Base-by-base conservation (phyloP, 352 stramenopile genomes). In the Phytophthora multivora region DNA sequence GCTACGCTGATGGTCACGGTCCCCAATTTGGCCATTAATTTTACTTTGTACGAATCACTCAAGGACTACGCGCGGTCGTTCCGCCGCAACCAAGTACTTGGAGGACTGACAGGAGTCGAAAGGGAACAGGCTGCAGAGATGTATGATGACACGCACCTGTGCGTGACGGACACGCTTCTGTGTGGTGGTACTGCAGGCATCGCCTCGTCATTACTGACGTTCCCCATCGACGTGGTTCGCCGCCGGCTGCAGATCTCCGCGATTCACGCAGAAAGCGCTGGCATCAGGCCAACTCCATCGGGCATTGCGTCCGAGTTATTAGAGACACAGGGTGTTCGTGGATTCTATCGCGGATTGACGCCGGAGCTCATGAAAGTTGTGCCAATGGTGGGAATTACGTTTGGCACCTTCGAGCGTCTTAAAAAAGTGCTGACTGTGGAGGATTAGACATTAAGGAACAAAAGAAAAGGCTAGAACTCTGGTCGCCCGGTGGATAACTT, bases 301-400 rank as follows among this genome's bases (percentile, higher is more conserved):
- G 88, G 90, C 56, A 94, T 96, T 63, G 82, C 86, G 25, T 68
- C 66, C 16, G 85, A 93, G 35, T 68, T 96, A 21, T 89, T 79
- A 40, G 56, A 58, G 7, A 83, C 88, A 26, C 83, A 96, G 57
- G 88, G 88, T 35, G 39, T 91, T 40, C 71, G 73, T 36, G 89
- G 89, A 52, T 94, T 97, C 53, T 97, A 96, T 63, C 83, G 89
- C 16, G 89, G 89, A 12, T 66, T 99, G 56, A 93, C 89, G 28
- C 94, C 95, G 6, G 96, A 99, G 75, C 75, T 98, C 51, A 88
- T 99, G 79, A 99, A 99, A 68, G 96, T 99, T 16, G 88, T 98
- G 51, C 96, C 96, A 5, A 98, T 98, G 93, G 96, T 99, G 35
- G 92, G 92, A 16, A 98, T 97, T 52, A 98, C 97, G 46, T 99